A percentile compares a stretch with the other conserved stretches of the same genome.
phyloP scores from a whole-genome alignment of 352 stramenopile genomes.

The Nothophytophthora sp. region DNA sequence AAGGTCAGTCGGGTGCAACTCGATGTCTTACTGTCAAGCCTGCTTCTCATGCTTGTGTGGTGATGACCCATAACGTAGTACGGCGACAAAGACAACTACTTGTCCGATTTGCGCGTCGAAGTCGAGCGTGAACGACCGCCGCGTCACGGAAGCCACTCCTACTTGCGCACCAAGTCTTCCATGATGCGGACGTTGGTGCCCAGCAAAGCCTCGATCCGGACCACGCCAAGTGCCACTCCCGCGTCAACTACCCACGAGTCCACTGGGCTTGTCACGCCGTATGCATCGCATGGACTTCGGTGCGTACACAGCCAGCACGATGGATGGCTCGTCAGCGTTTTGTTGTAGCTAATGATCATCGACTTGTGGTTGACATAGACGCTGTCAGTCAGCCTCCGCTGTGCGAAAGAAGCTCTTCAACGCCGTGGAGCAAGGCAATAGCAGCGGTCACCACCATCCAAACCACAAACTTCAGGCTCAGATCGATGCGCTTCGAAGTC shows the following conservation, averaged over 20 bases:
- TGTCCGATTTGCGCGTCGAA: conserved; percentile 25
- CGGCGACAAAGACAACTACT: conserved; percentile 18
- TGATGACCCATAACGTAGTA: conserved; percentile 2
- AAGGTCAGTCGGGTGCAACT: conserved; percentile 9
- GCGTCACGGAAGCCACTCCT: conserved; percentile 5
- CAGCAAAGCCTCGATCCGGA: conserved; percentile 8
- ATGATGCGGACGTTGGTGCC: conserved; percentile 11
- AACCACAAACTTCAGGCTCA: conserved; percentile 35
- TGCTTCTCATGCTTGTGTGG: not conserved
- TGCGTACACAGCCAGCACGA: conserved; percentile 1
- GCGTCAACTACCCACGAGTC: conserved; percentile 3
- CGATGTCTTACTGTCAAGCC: not conserved
- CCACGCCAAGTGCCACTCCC: not conserved
- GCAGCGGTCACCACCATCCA: conserved; percentile 21
- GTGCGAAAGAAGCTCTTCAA: conserved; percentile 68
- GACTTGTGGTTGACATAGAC: conserved; percentile 19
- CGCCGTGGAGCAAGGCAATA: conserved; percentile 52
- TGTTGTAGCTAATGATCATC: not conserved
- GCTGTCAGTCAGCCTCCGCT: conserved; percentile 66
- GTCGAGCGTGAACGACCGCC: conserved; percentile 20
- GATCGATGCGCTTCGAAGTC: conserved; percentile 36
- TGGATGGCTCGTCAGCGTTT: too few relatives aligned
- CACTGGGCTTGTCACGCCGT: conserved; percentile 13
- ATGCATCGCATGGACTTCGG: conserved; percentile 25
- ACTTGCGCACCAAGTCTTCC: conserved; percentile 22